These are phyloP conservation scores for Paspalum vaginatum DNA, from an alignment of 176 grass and related monocot species.

Conservation along the genomic window DNA sequence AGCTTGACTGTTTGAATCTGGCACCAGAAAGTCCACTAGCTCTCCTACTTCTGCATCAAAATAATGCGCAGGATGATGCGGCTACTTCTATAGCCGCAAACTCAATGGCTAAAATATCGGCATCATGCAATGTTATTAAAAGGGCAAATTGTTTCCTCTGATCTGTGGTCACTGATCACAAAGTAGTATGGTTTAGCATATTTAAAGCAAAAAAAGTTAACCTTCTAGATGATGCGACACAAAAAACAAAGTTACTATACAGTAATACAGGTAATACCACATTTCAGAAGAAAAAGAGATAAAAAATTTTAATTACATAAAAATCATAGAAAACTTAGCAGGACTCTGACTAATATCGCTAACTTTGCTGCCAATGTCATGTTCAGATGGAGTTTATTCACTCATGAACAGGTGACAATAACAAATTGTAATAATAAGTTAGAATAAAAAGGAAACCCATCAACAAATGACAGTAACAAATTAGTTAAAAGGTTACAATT, in stretches of 20 bases:
- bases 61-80: constrained; percentile 32
- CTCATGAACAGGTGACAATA: neutral
- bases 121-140: constrained; percentile 3
- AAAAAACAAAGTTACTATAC: neutral
- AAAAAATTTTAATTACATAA: neutral
- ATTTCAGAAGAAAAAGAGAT: neutral
- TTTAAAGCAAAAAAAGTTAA: neutral
- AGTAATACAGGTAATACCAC: too few species aligned
- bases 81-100: constrained; percentile 34
- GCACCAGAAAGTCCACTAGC: constrained; percentile 32
- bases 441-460: neutral
- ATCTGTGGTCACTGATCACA: constrained; percentile 4
- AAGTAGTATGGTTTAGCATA: neutral
- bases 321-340: neutral
- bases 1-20: constrained; percentile 12
- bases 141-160: neutral
- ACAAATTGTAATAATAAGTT: neutral
- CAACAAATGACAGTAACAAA: neutral
- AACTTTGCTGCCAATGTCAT: neutral
- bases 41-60: neutral
- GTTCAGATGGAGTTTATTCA: neutral
- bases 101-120: constrained; percentile 41
- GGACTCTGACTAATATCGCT: neutral
- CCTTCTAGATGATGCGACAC: neutral
- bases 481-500: neutral